phyloP scores from a whole-genome alignment of 345 rosid species.

The Brassica rapa region DNA sequence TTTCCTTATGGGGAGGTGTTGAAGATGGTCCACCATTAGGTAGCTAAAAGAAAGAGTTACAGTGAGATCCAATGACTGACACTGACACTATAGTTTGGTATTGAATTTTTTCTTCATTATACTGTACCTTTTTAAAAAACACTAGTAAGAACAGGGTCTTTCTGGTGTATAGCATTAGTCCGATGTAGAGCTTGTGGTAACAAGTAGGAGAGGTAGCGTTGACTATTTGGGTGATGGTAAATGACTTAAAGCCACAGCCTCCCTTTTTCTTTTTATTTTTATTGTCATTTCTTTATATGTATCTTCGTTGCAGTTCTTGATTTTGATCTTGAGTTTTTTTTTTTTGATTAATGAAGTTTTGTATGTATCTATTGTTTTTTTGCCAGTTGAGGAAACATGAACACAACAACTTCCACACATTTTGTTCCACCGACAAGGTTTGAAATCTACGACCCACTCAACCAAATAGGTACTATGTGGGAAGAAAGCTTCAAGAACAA shows the following conservation, averaged over 20 bases:
- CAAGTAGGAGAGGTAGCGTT: constrained; percentile 35
- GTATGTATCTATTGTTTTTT: constrained; percentile 7
- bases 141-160: constrained; percentile 34
- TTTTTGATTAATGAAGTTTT: constrained; percentile 6
- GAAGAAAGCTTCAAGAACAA: constrained; percentile 65
- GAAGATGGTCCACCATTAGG: constrained; percentile 45
- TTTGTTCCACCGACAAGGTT: constrained; percentile 71
- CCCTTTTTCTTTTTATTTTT: neutral
- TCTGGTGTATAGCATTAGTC: constrained; percentile 23
- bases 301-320: neutral
- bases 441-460: constrained; percentile 67
- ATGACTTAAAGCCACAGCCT: constrained; percentile 13
- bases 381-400: constrained; percentile 58
- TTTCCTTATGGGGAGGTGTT: constrained; percentile 30
- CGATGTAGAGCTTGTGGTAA: constrained; percentile 29
- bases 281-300: neutral
- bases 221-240: constrained; percentile 32
- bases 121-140: constrained; percentile 13
- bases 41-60: constrained; percentile 32
- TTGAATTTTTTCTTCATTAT: constrained; percentile 1
- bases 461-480: constrained; percentile 75
- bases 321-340: neutral
- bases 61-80: constrained; percentile 43
- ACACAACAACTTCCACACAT: constrained; percentile 72
- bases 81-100: constrained; percentile 28